phyloP scores from a whole-genome alignment of 257 asterid genomes.

The Solanum okadae region DNA sequence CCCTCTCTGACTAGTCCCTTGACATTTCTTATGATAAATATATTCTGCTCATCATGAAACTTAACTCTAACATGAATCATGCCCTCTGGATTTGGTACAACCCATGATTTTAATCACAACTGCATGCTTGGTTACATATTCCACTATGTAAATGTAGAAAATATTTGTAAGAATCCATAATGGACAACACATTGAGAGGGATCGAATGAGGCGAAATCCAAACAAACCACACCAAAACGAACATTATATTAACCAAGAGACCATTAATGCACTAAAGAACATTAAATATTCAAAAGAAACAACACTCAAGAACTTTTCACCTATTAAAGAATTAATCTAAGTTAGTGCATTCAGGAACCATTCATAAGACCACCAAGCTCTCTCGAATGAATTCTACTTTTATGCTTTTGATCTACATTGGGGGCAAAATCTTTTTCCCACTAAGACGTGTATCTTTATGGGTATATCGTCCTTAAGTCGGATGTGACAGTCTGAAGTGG shows the following conservation, averaged over 20 bases:
- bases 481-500: neutral
- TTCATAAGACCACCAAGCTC: neutral
- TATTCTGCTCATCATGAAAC: constrained; percentile 19
- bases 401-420: too few relatives aligned
- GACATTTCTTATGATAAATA: constrained; percentile 25
- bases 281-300: neutral
- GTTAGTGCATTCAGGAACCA: neutral
- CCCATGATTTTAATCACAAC: constrained; percentile 20
- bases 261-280: neutral
- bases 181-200: neutral
- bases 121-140: constrained; percentile 21
- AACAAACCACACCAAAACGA: neutral
- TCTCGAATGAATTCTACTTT: neutral
- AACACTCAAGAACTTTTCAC: neutral
- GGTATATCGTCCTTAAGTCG: neutral
- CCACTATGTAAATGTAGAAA: neutral
- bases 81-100: constrained; percentile 18
- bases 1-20: constrained; percentile 30
- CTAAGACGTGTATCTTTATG: neutral
- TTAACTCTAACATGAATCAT: constrained; percentile 25
- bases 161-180: neutral
- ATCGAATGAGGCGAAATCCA: neutral
- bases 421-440: neutral
- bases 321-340: neutral
- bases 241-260: neutral